Base-by-base conservation (phyloP, 2,329 filamentous ascomycete genomes). In the Aphanoascus verrucosus region DNA sequence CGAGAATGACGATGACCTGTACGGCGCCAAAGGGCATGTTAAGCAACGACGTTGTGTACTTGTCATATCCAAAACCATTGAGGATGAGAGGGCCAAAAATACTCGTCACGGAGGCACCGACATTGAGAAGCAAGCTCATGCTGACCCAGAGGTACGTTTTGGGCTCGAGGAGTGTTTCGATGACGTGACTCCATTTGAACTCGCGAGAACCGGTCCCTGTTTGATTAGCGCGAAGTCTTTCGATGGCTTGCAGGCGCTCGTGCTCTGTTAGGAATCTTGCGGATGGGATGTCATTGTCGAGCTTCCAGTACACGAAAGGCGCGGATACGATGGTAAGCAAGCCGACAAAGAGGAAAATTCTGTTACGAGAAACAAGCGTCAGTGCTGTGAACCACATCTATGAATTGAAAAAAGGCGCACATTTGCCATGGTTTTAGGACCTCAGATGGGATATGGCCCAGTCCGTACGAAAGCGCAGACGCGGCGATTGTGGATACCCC, bases 1-100 rank as follows among this genome's bases (percentile, higher is more conserved):
- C 63, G 1, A 85, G 65, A 54, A 85, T 82, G 46, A 82, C 69
- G 7, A 81, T 61, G 32, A 79, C 71, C 63, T 85, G 82, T 5
- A 84, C 64, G 0, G 74, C 76, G 1, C 82, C 82, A 56, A 85
- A 85, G 0, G 83, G 83, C 58, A 85, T 85, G 62, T 83, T 85
- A 15, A 85, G 72, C 3, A 85, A 68, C 3, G 77, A 80, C 0
- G 80, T 79, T 1, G 61, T 70, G 64, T 76, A 79, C 52, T 77
- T 76, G 63, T 81, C 74, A 56, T 78, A 83, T 0, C 80, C 80
- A 1, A 85, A 72, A 0, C 80, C 80, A 6, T 69, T 70, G 3
- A 86, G 65, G 53, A 85, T 83, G 7, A 85, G 67, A 0, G 82
- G 81, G 0, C 82, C 82, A 55, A 85, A 85, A 1, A 77, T 81